These are phyloP conservation scores for Metarhizium humberi DNA, from an alignment of 2,329 filamentous ascomycete species.

Conservation along the genomic window DNA sequence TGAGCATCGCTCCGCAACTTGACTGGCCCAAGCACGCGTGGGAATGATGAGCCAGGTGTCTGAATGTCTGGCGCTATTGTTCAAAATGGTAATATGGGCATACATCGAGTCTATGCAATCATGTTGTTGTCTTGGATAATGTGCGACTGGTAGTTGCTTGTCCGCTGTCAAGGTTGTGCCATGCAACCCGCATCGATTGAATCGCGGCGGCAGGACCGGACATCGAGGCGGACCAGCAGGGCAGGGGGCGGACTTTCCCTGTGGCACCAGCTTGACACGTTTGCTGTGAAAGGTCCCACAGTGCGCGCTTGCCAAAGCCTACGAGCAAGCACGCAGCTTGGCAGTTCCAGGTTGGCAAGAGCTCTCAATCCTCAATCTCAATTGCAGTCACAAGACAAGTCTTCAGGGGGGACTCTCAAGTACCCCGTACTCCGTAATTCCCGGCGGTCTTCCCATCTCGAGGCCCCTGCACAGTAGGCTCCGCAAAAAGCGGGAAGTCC, in stretches of 20 bases:
- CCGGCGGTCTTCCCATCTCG: too few species aligned
- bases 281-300: background rate
- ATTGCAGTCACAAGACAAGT: background rate
- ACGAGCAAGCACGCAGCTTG: too few species aligned
- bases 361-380: background rate
- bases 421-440: too few species aligned
- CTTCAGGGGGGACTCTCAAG: too few species aligned
- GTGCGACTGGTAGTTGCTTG: background rate
- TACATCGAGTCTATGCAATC: background rate
- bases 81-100: background rate
- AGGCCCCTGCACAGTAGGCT: too few species aligned
- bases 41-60: too few species aligned
- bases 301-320: background rate
- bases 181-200: background rate
- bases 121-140: too few species aligned
- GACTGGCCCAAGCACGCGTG: too few species aligned
- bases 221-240: background rate
- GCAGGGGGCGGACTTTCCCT: constrained; percentile 1
- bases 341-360: too few species aligned
- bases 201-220: background rate
- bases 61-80: too few species aligned
- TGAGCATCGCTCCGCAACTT: too few species aligned
- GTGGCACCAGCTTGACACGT: background rate
- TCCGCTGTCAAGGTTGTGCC: background rate
- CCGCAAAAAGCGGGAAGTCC: background rate